phyloP scores from a whole-genome alignment of 192 early-diverging fungal genomes.

The Linderina pennispora region DNA sequence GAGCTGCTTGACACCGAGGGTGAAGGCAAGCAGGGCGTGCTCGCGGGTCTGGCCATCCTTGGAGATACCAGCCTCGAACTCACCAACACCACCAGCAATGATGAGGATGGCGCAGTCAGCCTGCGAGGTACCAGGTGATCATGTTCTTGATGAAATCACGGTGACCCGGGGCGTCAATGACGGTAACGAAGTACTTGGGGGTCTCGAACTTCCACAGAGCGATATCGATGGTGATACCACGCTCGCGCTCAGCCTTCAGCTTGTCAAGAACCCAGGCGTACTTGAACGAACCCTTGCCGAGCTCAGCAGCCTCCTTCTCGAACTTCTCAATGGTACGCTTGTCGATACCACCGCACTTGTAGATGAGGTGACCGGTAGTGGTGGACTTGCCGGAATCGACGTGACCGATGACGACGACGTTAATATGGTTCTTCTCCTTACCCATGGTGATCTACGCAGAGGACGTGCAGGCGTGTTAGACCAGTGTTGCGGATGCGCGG shows the following conservation, averaged over 20 bases:
- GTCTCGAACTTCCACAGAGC: conserved; percentile 98
- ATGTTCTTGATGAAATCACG: conserved; percentile 99
- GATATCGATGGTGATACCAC: conserved; percentile 99
- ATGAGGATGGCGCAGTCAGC: conserved; percentile 98
- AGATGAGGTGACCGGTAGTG: conserved; percentile 99
- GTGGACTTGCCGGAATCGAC: conserved; percentile 99
- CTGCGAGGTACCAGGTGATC: conserved; percentile 99
- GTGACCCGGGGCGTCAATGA: conserved; percentile 99
- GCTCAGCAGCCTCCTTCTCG: conserved; percentile 97
- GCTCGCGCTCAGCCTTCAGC: conserved; percentile 99
- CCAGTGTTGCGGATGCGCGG: not conserved
- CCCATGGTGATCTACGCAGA: conserved; percentile 51
- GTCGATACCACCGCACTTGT: conserved; percentile 99
- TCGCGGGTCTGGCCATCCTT: conserved; percentile 99
- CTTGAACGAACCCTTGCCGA: conserved; percentile 99
- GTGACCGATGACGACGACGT: conserved; percentile 97
- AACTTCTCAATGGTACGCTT: conserved; percentile 99
- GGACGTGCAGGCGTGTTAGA: conserved; percentile 1
- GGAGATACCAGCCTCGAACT: conserved; percentile 97
- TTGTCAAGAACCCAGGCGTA: conserved; percentile 99
- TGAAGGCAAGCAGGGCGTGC: conserved; percentile 97
- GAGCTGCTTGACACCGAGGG: conserved; percentile 97
- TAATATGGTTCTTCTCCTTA: conserved; percentile 90
- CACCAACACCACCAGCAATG: conserved; percentile 86
- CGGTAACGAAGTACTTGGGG: conserved; percentile 93